phyloP scores from a whole-genome alignment of 805 yeast genomes.

The Nakazawaea wickerhamii region DNA sequence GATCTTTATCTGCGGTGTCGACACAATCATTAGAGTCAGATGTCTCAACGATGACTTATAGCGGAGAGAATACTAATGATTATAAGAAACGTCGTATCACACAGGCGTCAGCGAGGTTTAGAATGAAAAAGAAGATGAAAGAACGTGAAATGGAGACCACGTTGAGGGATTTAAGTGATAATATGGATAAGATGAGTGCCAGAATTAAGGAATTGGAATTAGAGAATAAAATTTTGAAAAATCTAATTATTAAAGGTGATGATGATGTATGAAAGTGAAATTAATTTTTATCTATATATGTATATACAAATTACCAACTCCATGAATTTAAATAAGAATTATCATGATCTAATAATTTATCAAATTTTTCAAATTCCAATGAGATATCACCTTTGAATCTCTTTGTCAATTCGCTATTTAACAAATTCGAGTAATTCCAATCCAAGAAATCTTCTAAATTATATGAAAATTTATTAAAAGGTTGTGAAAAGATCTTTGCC shows the following conservation, averaged over 20 bases:
- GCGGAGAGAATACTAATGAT: background rate
- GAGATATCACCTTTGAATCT: constrained; percentile 69
- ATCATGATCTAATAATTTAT: constrained; percentile 29
- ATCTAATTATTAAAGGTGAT: constrained; percentile 51
- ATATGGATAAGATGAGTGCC: constrained; percentile 58
- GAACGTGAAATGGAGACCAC: constrained; percentile 86
- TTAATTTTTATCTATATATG: background rate
- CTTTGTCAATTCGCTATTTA: constrained; percentile 60
- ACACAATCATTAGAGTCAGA: background rate
- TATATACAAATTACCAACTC: constrained; percentile 6
- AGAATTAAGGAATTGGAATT: constrained; percentile 79
- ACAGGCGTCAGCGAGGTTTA: constrained; percentile 90
- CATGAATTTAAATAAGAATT: constrained; percentile 5
- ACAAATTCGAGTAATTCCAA: constrained; percentile 70
- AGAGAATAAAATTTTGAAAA: constrained; percentile 84
- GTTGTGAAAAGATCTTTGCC: constrained; percentile 84
- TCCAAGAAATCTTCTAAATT: constrained; percentile 92
- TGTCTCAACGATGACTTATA: background rate
- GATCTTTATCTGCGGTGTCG: background rate
- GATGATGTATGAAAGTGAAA: background rate
- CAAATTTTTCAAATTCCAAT: constrained; percentile 63
- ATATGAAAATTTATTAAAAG: constrained; percentile 81
- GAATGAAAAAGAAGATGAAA: constrained; percentile 84
- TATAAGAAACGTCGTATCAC: constrained; percentile 77
- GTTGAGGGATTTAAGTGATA: constrained; percentile 64